phyloP scores from a whole-genome alignment of 768 basidiomycete genomes.

The Russula foetens region DNA sequence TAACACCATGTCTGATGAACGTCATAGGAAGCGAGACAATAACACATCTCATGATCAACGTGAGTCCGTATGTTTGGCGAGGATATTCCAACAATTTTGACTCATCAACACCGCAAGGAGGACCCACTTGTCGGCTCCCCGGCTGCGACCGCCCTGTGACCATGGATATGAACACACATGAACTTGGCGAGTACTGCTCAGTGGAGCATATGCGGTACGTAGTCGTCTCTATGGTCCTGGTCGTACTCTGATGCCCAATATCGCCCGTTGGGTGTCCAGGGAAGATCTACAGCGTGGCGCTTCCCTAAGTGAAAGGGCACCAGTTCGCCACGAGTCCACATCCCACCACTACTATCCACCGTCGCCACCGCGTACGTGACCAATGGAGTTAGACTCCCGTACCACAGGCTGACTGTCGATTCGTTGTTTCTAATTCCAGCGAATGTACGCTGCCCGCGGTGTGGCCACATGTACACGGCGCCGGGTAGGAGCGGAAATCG shows the following conservation, averaged over 20 bases:
- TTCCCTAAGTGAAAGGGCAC: background rate
- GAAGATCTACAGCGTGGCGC: background rate
- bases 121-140: background rate
- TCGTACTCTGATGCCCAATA: background rate
- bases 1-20: too few relatives aligned
- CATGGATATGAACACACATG: background rate
- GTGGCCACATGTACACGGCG: background rate
- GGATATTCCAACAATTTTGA: background rate
- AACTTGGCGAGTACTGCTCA: conserved; percentile 4
- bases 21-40: too few relatives aligned
- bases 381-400: background rate
- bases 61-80: background rate
- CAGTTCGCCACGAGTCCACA: too few relatives aligned
- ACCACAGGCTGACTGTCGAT: background rate
- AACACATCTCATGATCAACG: background rate
- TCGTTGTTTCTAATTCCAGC: background rate
- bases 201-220: conserved; percentile 5
- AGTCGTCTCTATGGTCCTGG: background rate
- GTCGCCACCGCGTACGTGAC: background rate
- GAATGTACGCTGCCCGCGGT: background rate
- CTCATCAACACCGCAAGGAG: background rate
- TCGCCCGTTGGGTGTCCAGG: background rate
- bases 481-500: background rate
- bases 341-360: background rate
- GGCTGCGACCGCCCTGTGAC: too few relatives aligned